Conservation (phyloP, 176 grass and related monocot genomes). For the Lolium rigidum region DNA sequence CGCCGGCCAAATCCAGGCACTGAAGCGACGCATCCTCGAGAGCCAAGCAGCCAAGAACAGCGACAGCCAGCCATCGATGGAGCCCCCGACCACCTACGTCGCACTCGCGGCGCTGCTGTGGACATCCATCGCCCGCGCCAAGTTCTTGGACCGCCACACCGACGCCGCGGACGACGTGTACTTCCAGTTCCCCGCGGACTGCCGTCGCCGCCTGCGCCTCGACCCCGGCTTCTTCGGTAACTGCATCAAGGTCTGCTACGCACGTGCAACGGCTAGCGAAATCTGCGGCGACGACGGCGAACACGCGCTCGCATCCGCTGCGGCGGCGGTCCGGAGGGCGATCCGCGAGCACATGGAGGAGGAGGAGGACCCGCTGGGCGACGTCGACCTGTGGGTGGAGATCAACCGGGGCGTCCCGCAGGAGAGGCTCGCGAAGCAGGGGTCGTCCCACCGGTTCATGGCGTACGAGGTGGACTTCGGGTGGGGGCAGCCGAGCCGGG, state of each 20-base stretch:
- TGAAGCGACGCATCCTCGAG: slow-evolving; percentile 1
- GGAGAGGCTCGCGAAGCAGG: background rate
- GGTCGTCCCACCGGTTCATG: slow-evolving; percentile 46
- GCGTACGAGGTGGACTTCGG: slow-evolving; percentile 66
- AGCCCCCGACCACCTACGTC: slow-evolving; percentile 33
- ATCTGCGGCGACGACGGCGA: background rate
- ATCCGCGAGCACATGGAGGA: slow-evolving; percentile 20
- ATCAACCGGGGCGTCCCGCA: accelerated
- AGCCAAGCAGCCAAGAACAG: no score
- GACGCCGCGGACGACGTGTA: background rate
- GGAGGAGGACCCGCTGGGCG: slow-evolving; percentile 16
- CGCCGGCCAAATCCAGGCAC: background rate
- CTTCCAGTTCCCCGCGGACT: slow-evolving; percentile 47
- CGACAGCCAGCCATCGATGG: background rate
- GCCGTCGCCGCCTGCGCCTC: slow-evolving; percentile 29
- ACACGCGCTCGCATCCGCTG: background rate
- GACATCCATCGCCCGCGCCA: slow-evolving; percentile 40
- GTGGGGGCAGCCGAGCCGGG: slow-evolving; percentile 52
- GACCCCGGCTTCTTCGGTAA: slow-evolving; percentile 56
- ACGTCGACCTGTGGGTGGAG: background rate
- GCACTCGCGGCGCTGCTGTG: slow-evolving; percentile 38
- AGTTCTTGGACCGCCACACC: background rate
- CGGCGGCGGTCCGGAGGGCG: background rate
- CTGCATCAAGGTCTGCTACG: slow-evolving; percentile 16
- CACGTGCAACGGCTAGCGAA: background rate